Evolutionary conservation across 192 early-diverging fungal species (phyloP), one percentile per base, ranked within the genome.

Genomic region (Coemansia sp.): DNA sequence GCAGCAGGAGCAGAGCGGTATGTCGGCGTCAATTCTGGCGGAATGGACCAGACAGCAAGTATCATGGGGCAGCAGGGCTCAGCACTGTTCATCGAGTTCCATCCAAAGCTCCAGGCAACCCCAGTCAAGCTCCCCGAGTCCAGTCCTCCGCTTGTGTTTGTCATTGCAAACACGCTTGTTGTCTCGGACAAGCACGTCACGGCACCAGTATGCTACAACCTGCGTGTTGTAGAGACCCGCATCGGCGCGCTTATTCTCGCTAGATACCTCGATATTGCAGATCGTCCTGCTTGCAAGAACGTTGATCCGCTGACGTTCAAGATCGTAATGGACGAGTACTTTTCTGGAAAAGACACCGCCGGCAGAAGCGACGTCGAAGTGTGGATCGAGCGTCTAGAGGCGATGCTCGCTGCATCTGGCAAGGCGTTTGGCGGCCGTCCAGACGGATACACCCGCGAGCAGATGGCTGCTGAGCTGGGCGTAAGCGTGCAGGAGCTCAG

Each of bases 21-120:
- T 72, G 88, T 89, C 7, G 95, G 95, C 31, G 91, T 95, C 10
- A 90, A 91, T 67, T 78, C 77, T 52, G 85, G 85, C 58, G 91
- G 74, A 57, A 97, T 97, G 95, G 95, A 97, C 70, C 94, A 97
- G 71, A 86, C 92, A n/a, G 91, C 88, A 59, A 95, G 93, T 26
- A 88, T 97, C 60, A 91, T 95, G 75, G 89, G 88, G 20, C 75
- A 83, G 39, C 86, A 84, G 48, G 87, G 85, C 9, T 87, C 85
- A 26, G 92, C 93, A 3, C 83, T 93, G 31, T 84, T 93, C 59
- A 92, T 97, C 71, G 86, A 94, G 64, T 97, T 97, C 79, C 72
- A 88, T 23, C 95, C 95, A 18, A 73, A 70, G 40, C 87, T 95
- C 25, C 79, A 67, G 37, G 84, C 75, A 33, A 84, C 75, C 37